A percentile compares a stretch with the other conserved stretches of the same genome.
phyloP scores from a whole-genome alignment of 768 basidiomycete genomes.

The Lactifluus piperatus region DNA sequence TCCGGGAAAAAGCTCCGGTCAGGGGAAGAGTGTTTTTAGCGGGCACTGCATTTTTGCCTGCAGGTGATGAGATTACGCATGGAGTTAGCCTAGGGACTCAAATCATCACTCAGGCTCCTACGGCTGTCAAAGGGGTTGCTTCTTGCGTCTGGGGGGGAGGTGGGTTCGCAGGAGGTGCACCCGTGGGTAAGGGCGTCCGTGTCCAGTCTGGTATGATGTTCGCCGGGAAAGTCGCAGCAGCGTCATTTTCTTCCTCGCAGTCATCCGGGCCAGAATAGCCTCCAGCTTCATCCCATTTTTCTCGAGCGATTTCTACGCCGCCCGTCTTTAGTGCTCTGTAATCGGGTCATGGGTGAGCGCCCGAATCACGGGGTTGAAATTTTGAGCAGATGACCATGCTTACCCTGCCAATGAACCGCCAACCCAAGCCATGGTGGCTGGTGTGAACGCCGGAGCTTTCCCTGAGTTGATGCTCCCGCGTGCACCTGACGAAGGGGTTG shows the following conservation, averaged over 20 bases:
- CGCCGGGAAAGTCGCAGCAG: constrained; percentile 14
- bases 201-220: constrained; percentile 80
- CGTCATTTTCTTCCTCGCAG: constrained; percentile 26
- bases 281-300: constrained; percentile 77
- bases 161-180: constrained; percentile 50
- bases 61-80: not conserved
- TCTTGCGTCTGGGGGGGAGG: constrained; percentile 13
- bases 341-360: not conserved
- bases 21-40: not conserved
- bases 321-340: constrained; percentile 77
- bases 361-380: not conserved
- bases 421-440: constrained; percentile 80
- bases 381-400: constrained; percentile 24
- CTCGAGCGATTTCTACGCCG: constrained; percentile 71
- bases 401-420: constrained; percentile 91
- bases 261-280: constrained; percentile 31
- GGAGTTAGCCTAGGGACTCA: not conserved
- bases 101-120: constrained; percentile 28
- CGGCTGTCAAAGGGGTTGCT: constrained; percentile 24
- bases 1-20: not conserved
- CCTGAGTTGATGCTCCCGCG: constrained; percentile 59
- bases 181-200: constrained; percentile 46
- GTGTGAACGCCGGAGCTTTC: constrained; percentile 80
- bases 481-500: constrained; percentile 38
- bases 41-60: not conserved